phyloP scores from a whole-genome alignment of 2,329 filamentous ascomycete genomes.

The Emmonsiellopsis sp. region DNA sequence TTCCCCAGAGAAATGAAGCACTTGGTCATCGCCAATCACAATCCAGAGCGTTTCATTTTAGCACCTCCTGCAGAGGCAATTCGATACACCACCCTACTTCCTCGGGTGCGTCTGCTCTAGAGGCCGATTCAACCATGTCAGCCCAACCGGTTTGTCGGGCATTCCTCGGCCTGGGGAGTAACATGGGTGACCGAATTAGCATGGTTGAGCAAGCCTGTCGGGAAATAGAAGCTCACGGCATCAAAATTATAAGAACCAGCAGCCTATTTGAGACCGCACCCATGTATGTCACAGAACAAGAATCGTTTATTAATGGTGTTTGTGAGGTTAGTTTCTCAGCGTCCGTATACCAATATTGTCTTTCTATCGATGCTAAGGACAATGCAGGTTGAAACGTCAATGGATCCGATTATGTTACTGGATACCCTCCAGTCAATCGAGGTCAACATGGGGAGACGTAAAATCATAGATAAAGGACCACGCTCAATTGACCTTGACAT shows the following conservation, averaged over 20 bases:
- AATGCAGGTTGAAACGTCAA: conserved; percentile 64
- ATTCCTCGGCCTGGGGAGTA: conserved; percentile 86
- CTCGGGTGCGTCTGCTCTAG: conserved; percentile 21
- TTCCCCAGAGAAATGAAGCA: background rate
- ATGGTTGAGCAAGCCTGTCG: conserved; percentile 79
- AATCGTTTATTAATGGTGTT: conserved; percentile 80
- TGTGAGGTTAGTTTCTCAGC: conserved; percentile 61
- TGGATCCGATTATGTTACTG: conserved; percentile 67
- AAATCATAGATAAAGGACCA: conserved; percentile 85
- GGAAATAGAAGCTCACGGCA: conserved; percentile 63
- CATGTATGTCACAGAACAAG: conserved; percentile 92
- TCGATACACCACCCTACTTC: background rate
- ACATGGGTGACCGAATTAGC: conserved; percentile 73
- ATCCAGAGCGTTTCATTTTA: background rate
- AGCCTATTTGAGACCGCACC: conserved; percentile 88
- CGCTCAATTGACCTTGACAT: conserved; percentile 94
- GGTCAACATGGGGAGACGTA: conserved; percentile 65
- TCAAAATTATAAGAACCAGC: conserved; percentile 71
- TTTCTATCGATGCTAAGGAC: background rate
- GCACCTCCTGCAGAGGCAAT: background rate
- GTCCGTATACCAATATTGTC: conserved; percentile 3
- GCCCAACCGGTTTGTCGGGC: conserved; percentile 32
- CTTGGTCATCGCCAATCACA: background rate
- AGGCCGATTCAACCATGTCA: background rate
- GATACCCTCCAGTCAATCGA: conserved; percentile 80